Conservation (phyloP, 768 basidiomycete genomes). For the Mycena rosella region DNA sequence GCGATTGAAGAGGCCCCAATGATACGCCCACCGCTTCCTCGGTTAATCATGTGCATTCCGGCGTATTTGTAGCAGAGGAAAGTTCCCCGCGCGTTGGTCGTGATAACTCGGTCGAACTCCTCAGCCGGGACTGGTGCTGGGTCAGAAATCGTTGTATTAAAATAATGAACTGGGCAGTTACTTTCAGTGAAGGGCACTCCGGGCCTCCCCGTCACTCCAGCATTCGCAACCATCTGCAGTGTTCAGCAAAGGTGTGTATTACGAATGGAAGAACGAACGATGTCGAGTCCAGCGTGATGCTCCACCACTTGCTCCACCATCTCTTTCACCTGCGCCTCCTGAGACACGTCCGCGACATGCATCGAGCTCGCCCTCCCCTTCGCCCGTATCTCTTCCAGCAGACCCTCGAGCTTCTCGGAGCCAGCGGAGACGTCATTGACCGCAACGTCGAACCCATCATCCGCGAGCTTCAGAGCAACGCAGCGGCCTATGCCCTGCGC, state of each 20-base stretch:
- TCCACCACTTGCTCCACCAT: conserved; percentile 44
- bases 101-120: conserved; percentile 43
- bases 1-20: conserved; percentile 55
- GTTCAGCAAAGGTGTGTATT: neutral
- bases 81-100: conserved; percentile 48
- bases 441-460: conserved; percentile 49
- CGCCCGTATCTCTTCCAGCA: conserved; percentile 42
- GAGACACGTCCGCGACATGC: conserved; percentile 45
- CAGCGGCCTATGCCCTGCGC: conserved; percentile 49
- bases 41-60: conserved; percentile 53
- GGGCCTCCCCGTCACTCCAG: conserved; percentile 38
- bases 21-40: conserved; percentile 56
- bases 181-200: conserved; percentile 15
- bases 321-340: conserved; percentile 43
- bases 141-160: neutral
- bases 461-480: conserved; percentile 47
- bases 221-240: conserved; percentile 51
- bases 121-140: conserved; percentile 32
- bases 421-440: conserved; percentile 44
- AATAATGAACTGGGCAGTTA: neutral
- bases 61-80: conserved; percentile 55
- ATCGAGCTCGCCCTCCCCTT: conserved; percentile 38
- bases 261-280: conserved; percentile 37
- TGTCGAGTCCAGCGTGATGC: conserved; percentile 45
- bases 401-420: conserved; percentile 33